phyloP scores from a whole-genome alignment of 2,329 filamentous ascomycete genomes.

The Chalaropsis thielavioides region DNA sequence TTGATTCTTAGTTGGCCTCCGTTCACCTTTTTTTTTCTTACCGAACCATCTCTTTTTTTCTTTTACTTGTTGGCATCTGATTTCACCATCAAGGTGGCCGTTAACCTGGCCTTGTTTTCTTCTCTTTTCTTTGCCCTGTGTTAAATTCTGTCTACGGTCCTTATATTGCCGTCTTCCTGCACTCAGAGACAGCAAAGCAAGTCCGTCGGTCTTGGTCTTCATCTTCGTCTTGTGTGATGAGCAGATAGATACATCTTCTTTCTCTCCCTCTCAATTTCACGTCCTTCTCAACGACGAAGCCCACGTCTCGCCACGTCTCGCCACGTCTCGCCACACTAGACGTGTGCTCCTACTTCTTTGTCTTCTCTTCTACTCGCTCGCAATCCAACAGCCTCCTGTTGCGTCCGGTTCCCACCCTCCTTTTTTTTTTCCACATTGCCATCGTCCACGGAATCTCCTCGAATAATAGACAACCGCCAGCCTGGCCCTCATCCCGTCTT shows the following conservation, averaged over 20 bases:
- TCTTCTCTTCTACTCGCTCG: too few species aligned
- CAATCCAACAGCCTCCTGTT: too few species aligned
- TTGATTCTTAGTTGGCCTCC: slow-evolving; percentile 5
- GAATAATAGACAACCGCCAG: background rate
- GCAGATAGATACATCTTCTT: background rate
- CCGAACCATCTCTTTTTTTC: background rate
- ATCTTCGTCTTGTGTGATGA: too few species aligned
- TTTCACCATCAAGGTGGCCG: background rate
- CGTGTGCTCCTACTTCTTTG: too few species aligned
- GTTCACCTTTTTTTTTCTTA: slow-evolving; percentile 4
- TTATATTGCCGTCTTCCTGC: slow-evolving; percentile 1
- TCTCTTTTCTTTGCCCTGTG: background rate
- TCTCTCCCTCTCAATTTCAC: too few species aligned
- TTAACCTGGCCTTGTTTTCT: background rate
- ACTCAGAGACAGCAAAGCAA: background rate
- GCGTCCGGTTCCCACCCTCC: background rate
- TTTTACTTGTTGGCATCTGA: background rate
- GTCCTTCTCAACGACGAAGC: background rate
- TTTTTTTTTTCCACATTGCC: background rate
- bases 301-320: background rate
- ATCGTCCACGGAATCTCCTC: too few species aligned
- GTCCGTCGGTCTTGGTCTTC: background rate
- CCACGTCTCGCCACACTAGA: too few species aligned
- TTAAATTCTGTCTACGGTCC: slow-evolving; percentile 7
- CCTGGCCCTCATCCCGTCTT: background rate